Evolutionary conservation across 2,329 filamentous ascomycete genomes (phyloP).

Genomic region (Lasiodiplodia hormozganensis): DNA sequence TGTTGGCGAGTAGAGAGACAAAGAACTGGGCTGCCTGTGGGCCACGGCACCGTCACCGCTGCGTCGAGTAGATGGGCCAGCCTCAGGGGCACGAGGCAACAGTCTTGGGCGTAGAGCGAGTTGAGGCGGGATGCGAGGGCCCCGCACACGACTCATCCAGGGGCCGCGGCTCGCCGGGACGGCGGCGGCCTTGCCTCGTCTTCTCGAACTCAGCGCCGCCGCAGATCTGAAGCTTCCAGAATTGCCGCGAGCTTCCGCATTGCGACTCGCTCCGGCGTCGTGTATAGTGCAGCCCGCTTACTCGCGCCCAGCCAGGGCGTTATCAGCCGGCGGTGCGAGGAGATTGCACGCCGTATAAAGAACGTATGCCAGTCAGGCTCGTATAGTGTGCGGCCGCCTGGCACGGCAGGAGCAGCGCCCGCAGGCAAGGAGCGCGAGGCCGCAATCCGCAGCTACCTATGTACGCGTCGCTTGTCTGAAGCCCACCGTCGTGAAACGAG

Average conservation of each 20-base stretch:
- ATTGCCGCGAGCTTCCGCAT: constrained; percentile 14
- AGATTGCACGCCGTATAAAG: constrained; percentile 13
- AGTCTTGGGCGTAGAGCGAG: constrained; percentile 3
- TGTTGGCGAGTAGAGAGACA: constrained; percentile 22
- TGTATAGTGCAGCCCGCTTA: constrained; percentile 8
- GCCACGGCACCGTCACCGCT: constrained; percentile 14
- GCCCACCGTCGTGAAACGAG: constrained; percentile 26
- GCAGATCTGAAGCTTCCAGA: constrained; percentile 23
- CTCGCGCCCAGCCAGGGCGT: neutral
- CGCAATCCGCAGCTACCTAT: neutral
- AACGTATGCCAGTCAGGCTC: neutral
- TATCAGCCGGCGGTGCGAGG: neutral
- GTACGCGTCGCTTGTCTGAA: constrained; percentile 12
- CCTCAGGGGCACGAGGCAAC: constrained; percentile 7
- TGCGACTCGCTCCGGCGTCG: constrained; percentile 21
- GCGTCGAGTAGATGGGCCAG: constrained; percentile 22
- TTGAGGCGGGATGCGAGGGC: neutral
- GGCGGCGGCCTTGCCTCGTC: constrained; percentile 20
- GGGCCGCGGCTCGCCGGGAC: constrained; percentile 22
- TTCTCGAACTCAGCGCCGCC: constrained; percentile 19
- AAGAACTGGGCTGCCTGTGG: constrained; percentile 25
- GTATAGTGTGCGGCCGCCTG: neutral
- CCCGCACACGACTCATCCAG: constrained; percentile 18
- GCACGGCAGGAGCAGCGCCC: constrained; percentile 11
- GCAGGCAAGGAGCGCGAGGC: neutral